These are phyloP conservation scores for Orobanche coerulescens DNA, from an alignment of 257 asterid species.

Conservation along the genomic window DNA sequence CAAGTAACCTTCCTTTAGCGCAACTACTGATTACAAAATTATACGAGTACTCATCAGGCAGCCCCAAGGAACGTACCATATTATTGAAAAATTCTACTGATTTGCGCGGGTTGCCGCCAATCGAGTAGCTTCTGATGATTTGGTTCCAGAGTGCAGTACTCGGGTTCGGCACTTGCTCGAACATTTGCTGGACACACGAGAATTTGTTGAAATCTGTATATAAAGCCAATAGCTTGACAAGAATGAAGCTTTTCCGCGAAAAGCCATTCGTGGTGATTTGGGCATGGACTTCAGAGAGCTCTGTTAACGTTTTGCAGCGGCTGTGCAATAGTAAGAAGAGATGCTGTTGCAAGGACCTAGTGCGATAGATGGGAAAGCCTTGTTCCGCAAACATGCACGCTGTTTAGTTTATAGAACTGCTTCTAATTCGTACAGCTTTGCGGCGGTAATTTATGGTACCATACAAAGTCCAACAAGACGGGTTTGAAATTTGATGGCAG, in stretches of 20 bases:
- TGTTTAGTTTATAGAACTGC: neutral
- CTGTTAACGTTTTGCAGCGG: conserved; percentile 38
- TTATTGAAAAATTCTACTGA: conserved; percentile 32
- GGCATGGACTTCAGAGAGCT: conserved; percentile 54
- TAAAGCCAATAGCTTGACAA: conserved; percentile 44
- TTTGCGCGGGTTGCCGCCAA: conserved; percentile 25
- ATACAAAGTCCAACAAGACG: too few species aligned
- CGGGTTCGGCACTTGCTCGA: conserved; percentile 42
- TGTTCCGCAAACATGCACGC: conserved; percentile 33
- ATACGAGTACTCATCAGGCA: conserved; percentile 64
- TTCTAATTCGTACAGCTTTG: neutral
- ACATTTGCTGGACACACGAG: conserved; percentile 38
- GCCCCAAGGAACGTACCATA: conserved; percentile 37
- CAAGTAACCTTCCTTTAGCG: conserved; percentile 39
- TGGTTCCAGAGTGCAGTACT: conserved; percentile 64
- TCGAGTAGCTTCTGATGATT: conserved; percentile 42
- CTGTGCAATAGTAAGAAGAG: conserved; percentile 42
- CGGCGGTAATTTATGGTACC: neutral
- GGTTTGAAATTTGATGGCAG: too few species aligned
- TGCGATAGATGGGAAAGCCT: conserved; percentile 26
- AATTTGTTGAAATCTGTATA: conserved; percentile 38
- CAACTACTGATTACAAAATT: conserved; percentile 48
- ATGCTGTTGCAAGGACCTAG: conserved; percentile 47
- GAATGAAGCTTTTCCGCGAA: conserved; percentile 52
- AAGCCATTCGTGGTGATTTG: conserved; percentile 46